A percentile compares a stretch with the other conserved stretches of the same genome.
These are phyloP conservation scores for Fusarium buxicola DNA, from an alignment of 2,329 filamentous ascomycete species.

Conservation along the genomic window DNA sequence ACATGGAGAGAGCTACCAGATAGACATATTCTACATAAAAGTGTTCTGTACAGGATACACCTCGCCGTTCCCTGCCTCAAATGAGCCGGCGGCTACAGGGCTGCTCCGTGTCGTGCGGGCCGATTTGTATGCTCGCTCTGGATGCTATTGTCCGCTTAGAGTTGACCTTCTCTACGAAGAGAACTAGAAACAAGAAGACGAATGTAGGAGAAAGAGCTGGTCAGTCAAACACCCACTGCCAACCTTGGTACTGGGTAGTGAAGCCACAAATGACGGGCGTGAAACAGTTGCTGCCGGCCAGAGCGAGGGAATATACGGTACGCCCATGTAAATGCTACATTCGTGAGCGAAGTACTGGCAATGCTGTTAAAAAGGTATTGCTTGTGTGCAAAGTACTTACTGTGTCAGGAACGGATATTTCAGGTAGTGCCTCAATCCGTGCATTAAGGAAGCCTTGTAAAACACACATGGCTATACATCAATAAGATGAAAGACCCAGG, in stretches of 20 bases:
- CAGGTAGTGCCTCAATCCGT: conserved; percentile 60
- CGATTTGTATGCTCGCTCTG: not conserved
- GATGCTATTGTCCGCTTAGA: conserved; percentile 54
- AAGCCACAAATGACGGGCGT: conserved; percentile 59
- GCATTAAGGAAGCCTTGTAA: conserved; percentile 58
- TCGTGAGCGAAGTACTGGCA: conserved; percentile 54
- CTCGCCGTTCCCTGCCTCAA: conserved; percentile 5
- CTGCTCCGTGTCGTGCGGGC: not conserved
- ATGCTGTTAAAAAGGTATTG: not conserved
- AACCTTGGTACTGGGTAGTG: conserved; percentile 56
- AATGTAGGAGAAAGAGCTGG: conserved; percentile 53
- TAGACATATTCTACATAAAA: conserved; percentile 55
- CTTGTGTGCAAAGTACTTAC: conserved; percentile 18
- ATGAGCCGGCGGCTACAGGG: not conserved
- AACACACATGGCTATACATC: conserved; percentile 61
- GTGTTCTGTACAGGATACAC: conserved; percentile 48
- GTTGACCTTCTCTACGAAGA: conserved; percentile 71
- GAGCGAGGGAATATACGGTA: conserved; percentile 56
- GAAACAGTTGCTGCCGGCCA: conserved; percentile 57
- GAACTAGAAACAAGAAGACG: conserved; percentile 57
- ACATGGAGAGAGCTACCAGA: conserved; percentile 52
- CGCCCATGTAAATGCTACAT: conserved; percentile 56
- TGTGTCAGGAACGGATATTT: conserved; percentile 57
- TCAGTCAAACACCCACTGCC: conserved; percentile 59
- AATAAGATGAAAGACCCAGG: conserved; percentile 57